Conservation (phyloP, 257 asterid species). For the Fraxinus excelsior region DNA sequence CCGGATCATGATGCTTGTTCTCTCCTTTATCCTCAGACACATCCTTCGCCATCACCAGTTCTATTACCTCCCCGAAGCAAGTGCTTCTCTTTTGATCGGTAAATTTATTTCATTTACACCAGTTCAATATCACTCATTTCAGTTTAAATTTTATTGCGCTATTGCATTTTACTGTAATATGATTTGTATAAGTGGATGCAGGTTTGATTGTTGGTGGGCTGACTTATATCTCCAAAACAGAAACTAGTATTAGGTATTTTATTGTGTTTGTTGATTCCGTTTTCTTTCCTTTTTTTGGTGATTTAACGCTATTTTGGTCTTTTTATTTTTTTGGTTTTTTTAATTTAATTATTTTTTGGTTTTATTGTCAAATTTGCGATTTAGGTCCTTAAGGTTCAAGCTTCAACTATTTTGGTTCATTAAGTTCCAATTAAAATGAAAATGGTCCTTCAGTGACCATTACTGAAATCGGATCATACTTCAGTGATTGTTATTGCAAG, state of each 20-base stretch:
- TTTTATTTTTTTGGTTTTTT: too few relatives aligned
- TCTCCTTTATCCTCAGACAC: conserved; percentile 94
- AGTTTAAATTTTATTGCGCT: conserved; percentile 11
- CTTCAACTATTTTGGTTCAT: too few relatives aligned
- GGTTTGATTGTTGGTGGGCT: conserved; percentile 92
- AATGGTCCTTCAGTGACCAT: too few relatives aligned
- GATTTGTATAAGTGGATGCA: conserved; percentile 40
- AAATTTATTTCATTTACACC: conserved; percentile 9
- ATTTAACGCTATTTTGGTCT: conserved; percentile 6
- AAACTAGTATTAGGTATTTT: conserved; percentile 74
- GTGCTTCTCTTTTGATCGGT: conserved; percentile 99
- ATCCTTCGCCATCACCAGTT: conserved; percentile 93
- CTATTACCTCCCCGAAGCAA: conserved; percentile 98
- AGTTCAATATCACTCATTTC: background rate
- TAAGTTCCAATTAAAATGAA: too few relatives aligned
- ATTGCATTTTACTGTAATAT: conserved; percentile 16
- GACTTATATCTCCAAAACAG: conserved; percentile 87
- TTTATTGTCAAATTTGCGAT: too few relatives aligned
- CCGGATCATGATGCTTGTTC: conserved; percentile 99
- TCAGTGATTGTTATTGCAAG: too few relatives aligned
- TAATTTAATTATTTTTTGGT: too few relatives aligned
- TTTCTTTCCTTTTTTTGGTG: background rate
- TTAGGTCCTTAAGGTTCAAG: too few relatives aligned
- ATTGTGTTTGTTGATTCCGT: background rate
- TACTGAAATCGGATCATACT: too few relatives aligned